Conservation (phyloP, 352 stramenopile species). For the Phytophthora fragariae region DNA sequence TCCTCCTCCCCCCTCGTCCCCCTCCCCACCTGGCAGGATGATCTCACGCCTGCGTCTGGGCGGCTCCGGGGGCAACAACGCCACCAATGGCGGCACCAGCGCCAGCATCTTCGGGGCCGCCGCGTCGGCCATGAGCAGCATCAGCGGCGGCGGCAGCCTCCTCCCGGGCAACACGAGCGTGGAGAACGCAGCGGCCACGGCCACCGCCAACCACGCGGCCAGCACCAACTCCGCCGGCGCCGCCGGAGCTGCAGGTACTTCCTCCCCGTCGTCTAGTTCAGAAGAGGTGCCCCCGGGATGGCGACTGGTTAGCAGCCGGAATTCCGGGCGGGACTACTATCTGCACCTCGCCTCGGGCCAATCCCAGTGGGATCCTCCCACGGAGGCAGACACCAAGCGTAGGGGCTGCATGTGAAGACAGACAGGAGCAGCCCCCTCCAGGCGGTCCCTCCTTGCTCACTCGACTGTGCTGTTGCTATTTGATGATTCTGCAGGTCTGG, state of each 20-base stretch:
- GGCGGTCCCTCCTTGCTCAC: too few species aligned
- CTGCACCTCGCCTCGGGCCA: conserved; percentile 72
- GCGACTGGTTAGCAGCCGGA: conserved; percentile 73
- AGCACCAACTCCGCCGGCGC: conserved; percentile 18
- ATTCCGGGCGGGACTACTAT: conserved; percentile 76
- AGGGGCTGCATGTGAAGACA: conserved; percentile 15
- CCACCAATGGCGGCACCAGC: conserved; percentile 40
- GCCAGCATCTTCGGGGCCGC: conserved; percentile 75
- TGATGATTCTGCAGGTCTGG: conserved; percentile 32
- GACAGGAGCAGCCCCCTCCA: neutral
- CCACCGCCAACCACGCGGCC: conserved; percentile 46
- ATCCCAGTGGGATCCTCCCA: conserved; percentile 76
- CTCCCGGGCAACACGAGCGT: conserved; percentile 51
- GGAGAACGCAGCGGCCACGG: conserved; percentile 48
- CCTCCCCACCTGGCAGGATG: conserved; percentile 40
- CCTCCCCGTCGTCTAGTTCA: conserved; percentile 12
- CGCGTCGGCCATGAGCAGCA: conserved; percentile 55
- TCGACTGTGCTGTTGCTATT: too few species aligned
- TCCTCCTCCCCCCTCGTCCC: neutral
- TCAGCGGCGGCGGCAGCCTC: conserved; percentile 55
- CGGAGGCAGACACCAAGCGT: conserved; percentile 71
- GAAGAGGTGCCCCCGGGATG: conserved; percentile 67
- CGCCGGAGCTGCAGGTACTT: conserved; percentile 33
- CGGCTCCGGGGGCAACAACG: conserved; percentile 42
- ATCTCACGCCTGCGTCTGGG: conserved; percentile 76